Conservation (phyloP, 2,329 filamentous ascomycete genomes). For the Hortaea werneckii region DNA sequence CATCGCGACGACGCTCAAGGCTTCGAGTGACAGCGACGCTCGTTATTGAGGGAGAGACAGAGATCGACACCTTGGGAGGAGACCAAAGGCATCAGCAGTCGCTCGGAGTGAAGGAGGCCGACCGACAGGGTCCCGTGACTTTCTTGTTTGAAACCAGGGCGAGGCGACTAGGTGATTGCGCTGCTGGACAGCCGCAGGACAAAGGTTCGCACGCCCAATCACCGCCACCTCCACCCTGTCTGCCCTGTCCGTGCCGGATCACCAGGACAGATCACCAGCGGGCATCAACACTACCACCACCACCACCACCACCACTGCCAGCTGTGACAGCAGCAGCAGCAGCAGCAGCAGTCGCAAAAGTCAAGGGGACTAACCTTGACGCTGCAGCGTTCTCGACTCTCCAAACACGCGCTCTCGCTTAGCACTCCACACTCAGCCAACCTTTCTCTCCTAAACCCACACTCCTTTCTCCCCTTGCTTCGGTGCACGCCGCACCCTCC, state of each 20-base stretch:
- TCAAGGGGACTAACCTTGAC: too few relatives aligned
- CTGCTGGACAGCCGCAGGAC: neutral
- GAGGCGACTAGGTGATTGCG: neutral
- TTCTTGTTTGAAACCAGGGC: neutral
- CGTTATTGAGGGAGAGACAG: too few relatives aligned
- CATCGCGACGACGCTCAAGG: too few relatives aligned
- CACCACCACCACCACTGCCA: neutral
- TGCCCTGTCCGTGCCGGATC: neutral
- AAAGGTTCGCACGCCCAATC: neutral
- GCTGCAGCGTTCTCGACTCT: too few relatives aligned
- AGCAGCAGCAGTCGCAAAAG: too few relatives aligned
- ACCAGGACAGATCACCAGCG: neutral
- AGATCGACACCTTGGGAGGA: too few relatives aligned
- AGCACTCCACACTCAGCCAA: neutral
- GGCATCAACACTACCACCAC: neutral
- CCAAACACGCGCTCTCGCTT: neutral
- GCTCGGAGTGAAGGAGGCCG: too few relatives aligned
- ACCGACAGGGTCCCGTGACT: neutral
- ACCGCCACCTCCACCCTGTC: neutral
- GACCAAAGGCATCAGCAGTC: too few relatives aligned
- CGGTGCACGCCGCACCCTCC: conserved; percentile 4
- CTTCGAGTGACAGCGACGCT: too few relatives aligned
- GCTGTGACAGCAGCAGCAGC: neutral
- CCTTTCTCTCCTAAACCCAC: neutral
- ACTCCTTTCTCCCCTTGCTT: conserved; percentile 9